phyloP scores from a whole-genome alignment of 1,284 basidiomycete species.

The Apiotrichum porosum region DNA sequence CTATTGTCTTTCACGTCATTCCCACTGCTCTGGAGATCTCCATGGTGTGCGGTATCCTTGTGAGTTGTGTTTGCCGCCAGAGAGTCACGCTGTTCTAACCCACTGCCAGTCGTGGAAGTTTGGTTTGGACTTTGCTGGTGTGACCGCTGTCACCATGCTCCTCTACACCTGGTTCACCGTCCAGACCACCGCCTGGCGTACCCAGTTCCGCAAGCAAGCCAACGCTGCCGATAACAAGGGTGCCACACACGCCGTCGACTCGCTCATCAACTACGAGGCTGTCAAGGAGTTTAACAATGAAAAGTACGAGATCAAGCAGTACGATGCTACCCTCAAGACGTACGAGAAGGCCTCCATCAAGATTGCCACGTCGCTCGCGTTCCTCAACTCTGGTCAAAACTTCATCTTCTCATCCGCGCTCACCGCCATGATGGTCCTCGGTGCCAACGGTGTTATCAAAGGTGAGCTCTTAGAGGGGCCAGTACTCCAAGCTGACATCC shows the following conservation, averaged over 20 bases:
- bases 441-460: slow-evolving; percentile 87
- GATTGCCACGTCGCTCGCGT: slow-evolving; percentile 89
- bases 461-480: slow-evolving; percentile 52
- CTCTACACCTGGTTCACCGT: slow-evolving; percentile 98
- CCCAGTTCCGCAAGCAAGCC: slow-evolving; percentile 86
- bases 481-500: slow-evolving; percentile 7
- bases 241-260: slow-evolving; percentile 88
- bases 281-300: slow-evolving; percentile 99
- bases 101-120: slow-evolving; percentile 98
- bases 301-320: slow-evolving; percentile 80
- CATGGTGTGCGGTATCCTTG: slow-evolving; percentile 96
- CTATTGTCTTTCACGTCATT: slow-evolving; percentile 89
- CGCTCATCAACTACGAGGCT: slow-evolving; percentile 95
- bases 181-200: slow-evolving; percentile 90
- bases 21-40: slow-evolving; percentile 94
- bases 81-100: too few relatives aligned
- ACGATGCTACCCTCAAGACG: slow-evolving; percentile 78
- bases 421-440: slow-evolving; percentile 93
- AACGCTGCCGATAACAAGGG: slow-evolving; percentile 96
- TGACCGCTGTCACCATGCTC: slow-evolving; percentile 78
- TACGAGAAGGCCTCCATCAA: slow-evolving; percentile 92
- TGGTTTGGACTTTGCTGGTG: slow-evolving; percentile 91
- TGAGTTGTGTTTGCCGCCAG: slow-evolving; percentile 48
- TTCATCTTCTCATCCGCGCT: slow-evolving; percentile 89
- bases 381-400: slow-evolving; percentile 93